Percentiles rank a stretch among this genome's conserved stretches.
Evolutionary conservation across 208 protist species (phyloP).

Genomic region (Sergeia podlipaevii): DNA sequence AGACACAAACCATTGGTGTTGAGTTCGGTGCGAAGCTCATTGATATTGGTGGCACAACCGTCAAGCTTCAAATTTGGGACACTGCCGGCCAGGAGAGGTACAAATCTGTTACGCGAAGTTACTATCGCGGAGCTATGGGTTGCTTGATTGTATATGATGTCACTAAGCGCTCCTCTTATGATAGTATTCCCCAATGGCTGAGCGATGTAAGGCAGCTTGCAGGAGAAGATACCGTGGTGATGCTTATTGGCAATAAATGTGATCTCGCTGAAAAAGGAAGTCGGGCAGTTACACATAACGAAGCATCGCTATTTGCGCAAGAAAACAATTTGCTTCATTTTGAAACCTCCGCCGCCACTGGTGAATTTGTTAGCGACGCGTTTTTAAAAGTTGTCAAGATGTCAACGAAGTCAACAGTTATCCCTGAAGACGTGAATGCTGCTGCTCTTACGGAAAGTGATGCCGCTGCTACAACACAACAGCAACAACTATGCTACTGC

Average conservation of each 20-base stretch:
- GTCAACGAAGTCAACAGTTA: conserved; percentile 12
- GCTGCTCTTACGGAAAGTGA: not conserved
- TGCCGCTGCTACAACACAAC: not conserved
- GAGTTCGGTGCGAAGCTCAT: conserved; percentile 97
- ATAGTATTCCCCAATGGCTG: conserved; percentile 96
- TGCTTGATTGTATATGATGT: conserved; percentile 99
- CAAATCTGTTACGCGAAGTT: conserved; percentile 95
- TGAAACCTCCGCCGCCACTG: conserved; percentile 90
- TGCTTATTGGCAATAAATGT: conserved; percentile 93
- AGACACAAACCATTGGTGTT: conserved; percentile 97
- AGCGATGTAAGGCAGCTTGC: conserved; percentile 93
- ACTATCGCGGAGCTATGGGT: conserved; percentile 97
- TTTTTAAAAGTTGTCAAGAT: conserved; percentile 88
- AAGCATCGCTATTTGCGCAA: conserved; percentile 92
- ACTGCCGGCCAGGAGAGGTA: conserved; percentile 98
- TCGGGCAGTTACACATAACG: conserved; percentile 92
- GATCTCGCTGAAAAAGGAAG: conserved; percentile 78
- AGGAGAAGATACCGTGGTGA: conserved; percentile 81
- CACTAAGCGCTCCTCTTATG: conserved; percentile 93
- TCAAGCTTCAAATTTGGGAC: conserved; percentile 98
- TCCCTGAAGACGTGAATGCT: conserved; percentile 2
- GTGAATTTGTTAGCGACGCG: conserved; percentile 93
- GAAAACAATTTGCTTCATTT: conserved; percentile 87
- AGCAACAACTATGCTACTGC: conserved; percentile 12
- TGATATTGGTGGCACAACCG: conserved; percentile 83